Base-by-base conservation (phyloP, 2,329 filamentous ascomycete species). In the Amesomyces nigricolor region DNA sequence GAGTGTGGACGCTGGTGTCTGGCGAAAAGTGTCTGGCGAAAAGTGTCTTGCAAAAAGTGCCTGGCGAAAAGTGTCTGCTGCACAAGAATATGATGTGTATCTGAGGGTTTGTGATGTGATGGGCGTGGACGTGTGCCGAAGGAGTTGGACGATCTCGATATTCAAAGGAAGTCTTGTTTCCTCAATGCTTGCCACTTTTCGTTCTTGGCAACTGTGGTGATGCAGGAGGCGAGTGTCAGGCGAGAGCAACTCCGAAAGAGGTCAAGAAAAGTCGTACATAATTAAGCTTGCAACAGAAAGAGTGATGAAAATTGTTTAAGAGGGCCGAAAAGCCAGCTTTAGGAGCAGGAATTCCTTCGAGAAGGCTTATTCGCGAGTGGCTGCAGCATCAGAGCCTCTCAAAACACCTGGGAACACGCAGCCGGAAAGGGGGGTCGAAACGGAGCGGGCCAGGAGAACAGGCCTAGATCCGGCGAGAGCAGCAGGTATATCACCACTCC, bases 361-460 rank as follows among this genome's bases (percentile, higher is more conserved):
- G 10, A 43, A 26, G 30, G 53, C 47, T 44, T 53, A 54, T 50
- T 54, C 50, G 52, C 32, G 45, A 47, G 42, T 47, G 17, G 39
- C 40, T 44, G 35, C 52, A 54, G 54, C 45, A 56, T 58, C 59
- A 61, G 58, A 62, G 60, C 58, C 60, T 58, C 61, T 61, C 56
- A 58, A 58, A 56, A 58, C 57, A 56, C 54, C 60, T 52, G 60
- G 56, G 35, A 44, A 50, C 48, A 49, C 53, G 53, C 53, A 47
- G 22, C 53, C 51, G 56, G 57, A 53, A 58, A 58, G 59, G 55
- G 45, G 48, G 57, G 57, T 50, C 55, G 42, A 58, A 56, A 61
- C 59, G 59, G 51, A 55, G 59, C 53, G 57, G 51, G 51, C 47
- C 39, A 55, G 53, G 42, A 43, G 19, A 39, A 26, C 46, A 57